A percentile compares a stretch with the other conserved stretches of the same genome.
Evolutionary conservation across 345 rosid genomes (phyloP).

Genomic region (Adansonia digitata): DNA sequence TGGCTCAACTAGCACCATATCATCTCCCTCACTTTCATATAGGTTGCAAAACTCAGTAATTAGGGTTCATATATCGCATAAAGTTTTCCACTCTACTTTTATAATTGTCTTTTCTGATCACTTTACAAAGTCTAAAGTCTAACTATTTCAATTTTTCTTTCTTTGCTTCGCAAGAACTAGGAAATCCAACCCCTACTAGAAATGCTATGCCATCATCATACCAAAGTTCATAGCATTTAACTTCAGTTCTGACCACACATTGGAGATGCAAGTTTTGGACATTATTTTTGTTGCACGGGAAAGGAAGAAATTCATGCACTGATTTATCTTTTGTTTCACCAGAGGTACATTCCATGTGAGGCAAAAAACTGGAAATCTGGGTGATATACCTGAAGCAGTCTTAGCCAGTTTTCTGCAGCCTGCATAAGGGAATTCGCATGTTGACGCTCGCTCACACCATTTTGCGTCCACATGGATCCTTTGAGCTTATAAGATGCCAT

Average conservation of each 20-base stretch:
- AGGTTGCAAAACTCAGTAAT: not conserved
- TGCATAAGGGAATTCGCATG: slow-evolving; percentile 24
- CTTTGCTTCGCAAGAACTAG: not conserved
- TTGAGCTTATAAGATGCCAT: slow-evolving; percentile 29
- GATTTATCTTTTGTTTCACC: slow-evolving; percentile 21
- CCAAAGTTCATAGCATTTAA: slow-evolving; percentile 2
- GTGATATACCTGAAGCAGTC: slow-evolving; percentile 25
- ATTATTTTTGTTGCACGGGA: slow-evolving; percentile 2
- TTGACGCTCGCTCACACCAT: slow-evolving; percentile 14
- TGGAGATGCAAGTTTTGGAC: not conserved
- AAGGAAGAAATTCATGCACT: not conserved
- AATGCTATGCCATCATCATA: not conserved
- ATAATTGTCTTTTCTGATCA: not conserved
- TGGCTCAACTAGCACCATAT: not conserved
- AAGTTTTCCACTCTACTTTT: not conserved
- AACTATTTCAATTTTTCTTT: not conserved
- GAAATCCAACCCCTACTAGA: slow-evolving; percentile 9
- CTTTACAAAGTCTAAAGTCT: not conserved
- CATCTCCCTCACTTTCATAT: not conserved
- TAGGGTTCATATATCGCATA: slow-evolving; percentile 13
- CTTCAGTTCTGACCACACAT: slow-evolving; percentile 3
- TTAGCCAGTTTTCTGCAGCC: slow-evolving; percentile 29
- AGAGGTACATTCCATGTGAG: slow-evolving; percentile 29
- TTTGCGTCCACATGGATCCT: slow-evolving; percentile 30
- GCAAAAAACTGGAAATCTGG: slow-evolving; percentile 42